Conservation (phyloP, 2,329 filamentous ascomycete genomes). For the Aureobasidium mangrovei region DNA sequence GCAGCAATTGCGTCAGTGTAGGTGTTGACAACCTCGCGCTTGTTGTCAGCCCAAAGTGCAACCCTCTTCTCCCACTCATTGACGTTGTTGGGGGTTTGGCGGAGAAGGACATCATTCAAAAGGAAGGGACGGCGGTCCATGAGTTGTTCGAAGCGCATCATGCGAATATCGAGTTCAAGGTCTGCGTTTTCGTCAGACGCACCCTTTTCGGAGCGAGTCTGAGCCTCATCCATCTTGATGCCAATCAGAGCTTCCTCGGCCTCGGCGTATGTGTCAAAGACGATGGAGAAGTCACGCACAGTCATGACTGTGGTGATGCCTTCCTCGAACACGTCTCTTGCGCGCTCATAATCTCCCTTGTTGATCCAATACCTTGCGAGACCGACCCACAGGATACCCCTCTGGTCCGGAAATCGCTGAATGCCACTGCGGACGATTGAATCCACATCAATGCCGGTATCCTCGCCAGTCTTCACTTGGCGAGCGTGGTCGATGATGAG, state of each 20-base stretch:
- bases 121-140: slow-evolving; percentile 96
- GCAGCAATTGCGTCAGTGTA: slow-evolving; percentile 91
- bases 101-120: slow-evolving; percentile 86
- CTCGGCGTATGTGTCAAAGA: slow-evolving; percentile 93
- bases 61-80: slow-evolving; percentile 96
- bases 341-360: slow-evolving; percentile 82
- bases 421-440: slow-evolving; percentile 90
- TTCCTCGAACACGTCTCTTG: slow-evolving; percentile 89
- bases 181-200: slow-evolving; percentile 74
- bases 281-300: slow-evolving; percentile 89
- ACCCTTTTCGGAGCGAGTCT: slow-evolving; percentile 68
- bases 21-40: slow-evolving; percentile 80
- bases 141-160: slow-evolving; percentile 95
- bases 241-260: slow-evolving; percentile 95
- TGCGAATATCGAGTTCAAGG: slow-evolving; percentile 88
- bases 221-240: slow-evolving; percentile 80
- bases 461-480: slow-evolving; percentile 70
- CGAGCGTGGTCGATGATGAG: slow-evolving; percentile 77
- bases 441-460: slow-evolving; percentile 81
- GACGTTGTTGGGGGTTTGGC: slow-evolving; percentile 95
- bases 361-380: slow-evolving; percentile 96
- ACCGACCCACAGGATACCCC: slow-evolving; percentile 90
- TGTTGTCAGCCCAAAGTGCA: slow-evolving; percentile 91
- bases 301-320: slow-evolving; percentile 98
- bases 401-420: slow-evolving; percentile 80